Evolutionary conservation across 345 rosid genomes (phyloP).

Genomic region (Toxicodendron radicans): DNA sequence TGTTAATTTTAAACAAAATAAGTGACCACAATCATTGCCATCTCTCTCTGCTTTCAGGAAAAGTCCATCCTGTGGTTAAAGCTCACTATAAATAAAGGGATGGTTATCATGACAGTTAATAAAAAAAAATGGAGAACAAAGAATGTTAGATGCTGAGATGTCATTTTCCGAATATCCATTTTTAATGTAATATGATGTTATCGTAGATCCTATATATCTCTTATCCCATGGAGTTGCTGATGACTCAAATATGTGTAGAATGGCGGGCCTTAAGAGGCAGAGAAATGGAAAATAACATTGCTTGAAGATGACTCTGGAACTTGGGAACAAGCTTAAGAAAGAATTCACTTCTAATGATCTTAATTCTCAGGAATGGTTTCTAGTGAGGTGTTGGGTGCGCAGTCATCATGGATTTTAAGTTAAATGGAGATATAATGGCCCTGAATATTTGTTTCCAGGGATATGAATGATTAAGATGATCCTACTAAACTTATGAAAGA

Average conservation of each 20-base stretch:
- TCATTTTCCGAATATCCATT: not conserved
- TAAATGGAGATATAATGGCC: not conserved
- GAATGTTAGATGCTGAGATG: not conserved
- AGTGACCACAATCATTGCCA: slow-evolving; percentile 16
- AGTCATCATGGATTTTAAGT: not conserved
- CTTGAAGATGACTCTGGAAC: not conserved
- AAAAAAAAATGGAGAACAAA: not conserved
- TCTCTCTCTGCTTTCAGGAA: not conserved
- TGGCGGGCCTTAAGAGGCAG: not conserved
- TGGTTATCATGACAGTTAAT: not conserved
- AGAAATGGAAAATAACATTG: not conserved
- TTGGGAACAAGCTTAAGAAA: not conserved
- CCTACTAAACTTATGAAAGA: not conserved
- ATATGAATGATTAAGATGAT: not conserved
- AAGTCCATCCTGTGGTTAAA: not conserved
- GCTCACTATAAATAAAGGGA: not conserved
- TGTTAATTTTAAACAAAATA: not conserved
- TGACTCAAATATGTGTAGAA: not conserved
- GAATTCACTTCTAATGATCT: not conserved
- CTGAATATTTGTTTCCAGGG: not conserved
- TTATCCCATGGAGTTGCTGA: not conserved
- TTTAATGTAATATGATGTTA: not conserved
- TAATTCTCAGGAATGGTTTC: not conserved
- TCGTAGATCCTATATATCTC: not conserved
- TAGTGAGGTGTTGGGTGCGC: not conserved